Percentiles rank a stretch among this genome's conserved stretches.
Evolutionary conservation across 2,329 filamentous ascomycete genomes (phyloP).

Genomic region (Cytospora mali): DNA sequence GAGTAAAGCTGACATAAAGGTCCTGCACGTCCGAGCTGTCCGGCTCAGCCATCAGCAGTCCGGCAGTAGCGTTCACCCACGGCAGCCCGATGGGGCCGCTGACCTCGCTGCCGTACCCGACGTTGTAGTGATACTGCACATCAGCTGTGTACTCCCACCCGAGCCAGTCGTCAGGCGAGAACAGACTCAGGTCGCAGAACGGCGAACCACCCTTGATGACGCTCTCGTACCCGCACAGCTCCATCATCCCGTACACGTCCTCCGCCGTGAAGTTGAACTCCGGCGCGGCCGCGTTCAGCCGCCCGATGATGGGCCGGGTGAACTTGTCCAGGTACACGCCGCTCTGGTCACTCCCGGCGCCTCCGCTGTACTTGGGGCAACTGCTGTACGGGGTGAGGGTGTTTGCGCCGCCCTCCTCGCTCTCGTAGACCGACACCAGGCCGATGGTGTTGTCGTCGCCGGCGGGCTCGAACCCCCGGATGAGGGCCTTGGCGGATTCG

Average conservation of each 20-base stretch:
- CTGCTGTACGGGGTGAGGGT: slow-evolving; percentile 65
- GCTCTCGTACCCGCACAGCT: slow-evolving; percentile 67
- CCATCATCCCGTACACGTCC: slow-evolving; percentile 68
- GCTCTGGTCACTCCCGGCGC: slow-evolving; percentile 58
- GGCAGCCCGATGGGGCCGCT: slow-evolving; percentile 64
- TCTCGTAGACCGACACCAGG: slow-evolving; percentile 59
- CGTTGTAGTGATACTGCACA: slow-evolving; percentile 66
- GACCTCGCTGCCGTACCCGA: slow-evolving; percentile 63
- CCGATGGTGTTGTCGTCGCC: slow-evolving; percentile 54
- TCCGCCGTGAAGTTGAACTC: slow-evolving; percentile 64
- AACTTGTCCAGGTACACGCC: slow-evolving; percentile 55
- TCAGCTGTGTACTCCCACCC: slow-evolving; percentile 67
- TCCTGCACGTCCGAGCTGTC: slow-evolving; percentile 49
- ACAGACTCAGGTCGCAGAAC: slow-evolving; percentile 63
- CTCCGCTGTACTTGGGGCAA: slow-evolving; percentile 64
- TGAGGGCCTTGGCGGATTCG: slow-evolving; percentile 60
- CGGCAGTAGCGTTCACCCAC: slow-evolving; percentile 65
- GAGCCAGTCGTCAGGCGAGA: slow-evolving; percentile 66
- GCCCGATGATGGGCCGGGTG: slow-evolving; percentile 61
- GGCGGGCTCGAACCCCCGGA: slow-evolving; percentile 54
- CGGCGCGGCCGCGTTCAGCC: slow-evolving; percentile 55
- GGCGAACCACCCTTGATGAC: slow-evolving; percentile 64
- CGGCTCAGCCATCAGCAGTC: slow-evolving; percentile 46
- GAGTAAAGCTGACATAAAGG: slow-evolving; percentile 69
- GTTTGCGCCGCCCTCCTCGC: slow-evolving; percentile 59